phyloP scores from a whole-genome alignment of 2,329 filamentous ascomycete species.

The Cercospora berteroae region DNA sequence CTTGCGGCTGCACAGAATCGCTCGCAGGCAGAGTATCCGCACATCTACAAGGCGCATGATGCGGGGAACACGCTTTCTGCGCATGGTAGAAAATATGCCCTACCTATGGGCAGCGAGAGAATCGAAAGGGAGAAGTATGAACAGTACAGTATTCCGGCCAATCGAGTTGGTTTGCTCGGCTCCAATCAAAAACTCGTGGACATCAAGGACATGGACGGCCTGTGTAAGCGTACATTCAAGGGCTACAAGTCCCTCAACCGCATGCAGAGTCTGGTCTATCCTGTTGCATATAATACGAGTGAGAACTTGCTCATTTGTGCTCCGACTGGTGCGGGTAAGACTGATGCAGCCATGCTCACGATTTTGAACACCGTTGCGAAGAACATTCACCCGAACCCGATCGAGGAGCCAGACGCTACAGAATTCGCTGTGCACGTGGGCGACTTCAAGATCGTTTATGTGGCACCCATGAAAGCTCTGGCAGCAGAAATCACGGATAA shows the following conservation, averaged over 20 bases:
- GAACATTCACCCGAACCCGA: constrained; percentile 75
- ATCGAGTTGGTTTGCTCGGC: constrained; percentile 70
- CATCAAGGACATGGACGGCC: constrained; percentile 79
- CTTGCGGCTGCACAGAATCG: constrained; percentile 70
- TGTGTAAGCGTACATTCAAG: constrained; percentile 88
- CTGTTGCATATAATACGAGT: constrained; percentile 89
- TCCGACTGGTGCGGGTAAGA: constrained; percentile 93
- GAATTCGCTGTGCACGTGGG: constrained; percentile 81
- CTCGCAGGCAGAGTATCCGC: constrained; percentile 76
- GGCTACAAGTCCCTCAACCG: constrained; percentile 92
- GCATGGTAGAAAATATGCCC: constrained; percentile 75
- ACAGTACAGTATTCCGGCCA: constrained; percentile 82
- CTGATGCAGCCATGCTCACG: constrained; percentile 94
- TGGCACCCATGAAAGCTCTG: constrained; percentile 97
- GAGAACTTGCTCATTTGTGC: constrained; percentile 99
- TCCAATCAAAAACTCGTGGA: constrained; percentile 71
- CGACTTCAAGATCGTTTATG: constrained; percentile 97
- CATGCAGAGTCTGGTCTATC: constrained; percentile 97
- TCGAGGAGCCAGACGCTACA: constrained; percentile 67
- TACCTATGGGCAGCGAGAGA: constrained; percentile 73
- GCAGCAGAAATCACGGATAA: constrained; percentile 96
- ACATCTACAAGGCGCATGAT: constrained; percentile 82
- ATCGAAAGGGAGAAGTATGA: constrained; percentile 75
- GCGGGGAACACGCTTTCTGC: constrained; percentile 82
- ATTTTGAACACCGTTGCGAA: constrained; percentile 88